phyloP scores from a whole-genome alignment of 257 asterid species.

The Lycium barbarum region DNA sequence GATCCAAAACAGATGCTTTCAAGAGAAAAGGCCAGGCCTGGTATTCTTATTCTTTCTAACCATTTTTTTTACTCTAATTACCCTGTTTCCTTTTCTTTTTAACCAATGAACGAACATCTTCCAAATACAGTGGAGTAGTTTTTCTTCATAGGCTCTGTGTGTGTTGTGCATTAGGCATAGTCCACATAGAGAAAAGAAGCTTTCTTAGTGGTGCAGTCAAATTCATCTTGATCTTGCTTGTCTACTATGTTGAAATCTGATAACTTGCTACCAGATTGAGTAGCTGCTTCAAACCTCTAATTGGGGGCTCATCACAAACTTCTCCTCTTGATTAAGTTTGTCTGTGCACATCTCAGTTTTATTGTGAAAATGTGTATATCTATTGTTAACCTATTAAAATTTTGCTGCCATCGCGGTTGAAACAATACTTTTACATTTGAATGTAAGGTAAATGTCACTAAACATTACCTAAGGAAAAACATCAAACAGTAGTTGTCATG shows the following conservation, averaged over 20 bases:
- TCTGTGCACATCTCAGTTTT: background rate
- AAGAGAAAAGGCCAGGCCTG: slow-evolving; percentile 94
- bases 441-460: background rate
- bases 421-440: background rate
- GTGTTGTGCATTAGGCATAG: background rate
- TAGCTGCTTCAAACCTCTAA: slow-evolving; percentile 5
- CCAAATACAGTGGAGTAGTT: too few species aligned
- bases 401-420: background rate
- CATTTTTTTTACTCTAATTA: background rate
- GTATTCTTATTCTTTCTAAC: slow-evolving; percentile 42
- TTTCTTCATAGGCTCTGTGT: background rate
- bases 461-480: background rate
- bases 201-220: background rate
- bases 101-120: background rate
- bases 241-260: background rate
- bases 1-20: slow-evolving; percentile 93
- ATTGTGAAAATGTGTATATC: background rate
- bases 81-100: background rate
- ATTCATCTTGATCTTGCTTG: background rate
- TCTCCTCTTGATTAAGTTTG: background rate
- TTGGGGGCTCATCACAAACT: background rate
- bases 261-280: background rate
- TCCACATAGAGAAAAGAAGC: too few species aligned
- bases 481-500: background rate
- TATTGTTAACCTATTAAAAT: background rate